Base-by-base conservation (phyloP, 2,329 filamentous ascomycete species). In the Aspergillus sp. region DNA sequence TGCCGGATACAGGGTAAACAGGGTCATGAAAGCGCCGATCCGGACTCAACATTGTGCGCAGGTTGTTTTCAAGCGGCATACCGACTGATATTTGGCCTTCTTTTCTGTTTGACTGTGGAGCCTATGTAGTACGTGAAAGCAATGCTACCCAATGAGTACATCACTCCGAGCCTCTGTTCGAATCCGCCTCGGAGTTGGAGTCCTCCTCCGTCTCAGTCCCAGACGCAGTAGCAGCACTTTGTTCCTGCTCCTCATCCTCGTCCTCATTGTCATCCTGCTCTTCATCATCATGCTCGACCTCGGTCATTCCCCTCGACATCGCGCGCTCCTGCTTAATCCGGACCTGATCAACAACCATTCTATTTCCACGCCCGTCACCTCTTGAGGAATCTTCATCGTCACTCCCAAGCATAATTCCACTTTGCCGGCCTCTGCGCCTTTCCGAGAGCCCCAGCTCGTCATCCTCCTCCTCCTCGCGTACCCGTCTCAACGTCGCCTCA, bases 381-480 rank as follows among this genome's bases (percentile, higher is more conserved):
- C 52, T 49, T 1, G 43, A 28, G 6, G 25, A 4, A 7, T 28
- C 22, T n/a, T 52, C 49, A 65, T 66, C 41, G 60, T 67, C 74
- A 59, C 71, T 76, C 7, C 68, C 71, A 43, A 77, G 69, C 23
- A 70, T 74, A 51, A 75, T 70, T 46, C 69, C 71, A 48, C 66
- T 73, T 60, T 55, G 63, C 34, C 67, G 47, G 11, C 53, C 41
- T n/a, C 60, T 60, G 46, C 56, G 68, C 56, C 63, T 30, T 56
- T 46, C 54, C 28, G 56, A 25, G 48, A 56, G n/a, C 17, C 9
- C 48, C 59, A 57, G 46, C 45, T 68, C 69, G 30, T 68, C 65
- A 23, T 73, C 63, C 43, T 73, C 62, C 38, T 74, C 71, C 34
- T 78, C 76, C 52, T 77, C 72, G 31, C 64, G 66, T 49, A 72